Evolutionary conservation across 2,329 filamentous ascomycete species (phyloP).

Genomic region (Orbilia javanica): DNA sequence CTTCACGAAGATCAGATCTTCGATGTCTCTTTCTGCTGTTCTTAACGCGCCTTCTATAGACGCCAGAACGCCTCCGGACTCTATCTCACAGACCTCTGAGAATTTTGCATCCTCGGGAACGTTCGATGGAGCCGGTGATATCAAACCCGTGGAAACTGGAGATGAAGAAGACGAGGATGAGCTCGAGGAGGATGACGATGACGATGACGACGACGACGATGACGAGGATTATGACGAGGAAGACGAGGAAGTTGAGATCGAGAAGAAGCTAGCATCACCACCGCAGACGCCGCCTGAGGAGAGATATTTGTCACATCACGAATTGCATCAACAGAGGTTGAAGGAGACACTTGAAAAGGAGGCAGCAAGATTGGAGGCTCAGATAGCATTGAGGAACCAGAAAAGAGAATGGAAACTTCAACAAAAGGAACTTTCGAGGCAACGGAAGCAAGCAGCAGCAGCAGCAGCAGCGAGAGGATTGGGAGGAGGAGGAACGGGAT

Average conservation of each 20-base stretch:
- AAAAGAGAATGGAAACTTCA: slow-evolving; percentile 4
- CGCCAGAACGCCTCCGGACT: slow-evolving; percentile 43
- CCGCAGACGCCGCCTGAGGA: slow-evolving; percentile 40
- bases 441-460: not conserved
- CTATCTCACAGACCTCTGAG: slow-evolving; percentile 50
- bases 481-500: not conserved
- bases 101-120: not conserved
- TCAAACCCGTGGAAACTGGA: not conserved
- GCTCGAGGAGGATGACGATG: not conserved
- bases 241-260: not conserved
- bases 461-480: not conserved
- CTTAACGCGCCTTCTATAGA: slow-evolving; percentile 36
- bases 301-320: slow-evolving; percentile 24
- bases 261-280: slow-evolving; percentile 30
- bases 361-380: slow-evolving; percentile 23
- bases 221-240: slow-evolving; percentile 3
- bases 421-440: slow-evolving; percentile 1
- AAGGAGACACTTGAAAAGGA: slow-evolving; percentile 35
- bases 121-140: slow-evolving; percentile 19
- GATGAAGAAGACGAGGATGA: not conserved
- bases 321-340: slow-evolving; percentile 16
- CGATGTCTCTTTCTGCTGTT: slow-evolving; percentile 46
- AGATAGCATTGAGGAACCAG: slow-evolving; percentile 10
- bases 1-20: slow-evolving; percentile 46
- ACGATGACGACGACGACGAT: not conserved